phyloP scores from a whole-genome alignment of 495 filamentous ascomycete species.

The Aspergillus sclerotioniger region DNA sequence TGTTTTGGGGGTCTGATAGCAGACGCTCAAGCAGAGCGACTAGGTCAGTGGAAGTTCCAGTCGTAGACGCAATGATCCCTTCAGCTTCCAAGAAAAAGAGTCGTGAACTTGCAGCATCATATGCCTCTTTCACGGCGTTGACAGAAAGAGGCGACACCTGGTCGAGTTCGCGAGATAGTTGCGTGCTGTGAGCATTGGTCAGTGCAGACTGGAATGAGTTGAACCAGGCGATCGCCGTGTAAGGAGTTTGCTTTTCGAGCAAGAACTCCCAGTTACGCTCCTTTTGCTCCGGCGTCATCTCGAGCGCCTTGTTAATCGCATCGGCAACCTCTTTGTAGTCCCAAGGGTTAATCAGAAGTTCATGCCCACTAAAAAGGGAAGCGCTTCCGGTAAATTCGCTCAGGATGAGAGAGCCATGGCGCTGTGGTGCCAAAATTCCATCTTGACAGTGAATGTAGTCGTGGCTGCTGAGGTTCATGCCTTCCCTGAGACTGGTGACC shows the following conservation, averaged over 20 bases:
- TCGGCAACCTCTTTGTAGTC: slow-evolving; percentile 81
- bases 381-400: slow-evolving; percentile 93
- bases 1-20: slow-evolving; percentile 70
- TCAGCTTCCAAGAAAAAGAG: slow-evolving; percentile 93
- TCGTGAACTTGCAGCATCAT: slow-evolving; percentile 60
- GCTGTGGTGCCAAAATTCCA: slow-evolving; percentile 67
- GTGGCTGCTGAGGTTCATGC: slow-evolving; percentile 92
- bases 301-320: slow-evolving; percentile 75
- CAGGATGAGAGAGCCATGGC: slow-evolving; percentile 82
- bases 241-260: slow-evolving; percentile 63
- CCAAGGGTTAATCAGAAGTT: slow-evolving; percentile 89
- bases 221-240: slow-evolving; percentile 77
- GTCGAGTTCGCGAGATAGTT: slow-evolving; percentile 75
- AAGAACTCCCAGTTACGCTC: slow-evolving; percentile 72
- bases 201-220: slow-evolving; percentile 60
- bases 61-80: slow-evolving; percentile 81
- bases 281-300: slow-evolving; percentile 73
- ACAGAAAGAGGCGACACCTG: slow-evolving; percentile 82
- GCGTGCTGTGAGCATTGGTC: slow-evolving; percentile 71
- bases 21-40: slow-evolving; percentile 65
- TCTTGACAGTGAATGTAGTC: slow-evolving; percentile 94
- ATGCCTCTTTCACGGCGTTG: slow-evolving; percentile 58
- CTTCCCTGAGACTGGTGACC: slow-evolving; percentile 89
- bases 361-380: slow-evolving; percentile 70
- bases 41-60: slow-evolving; percentile 75